phyloP scores from a whole-genome alignment of 306 rosid species.

The Sicyos baderoa region DNA sequence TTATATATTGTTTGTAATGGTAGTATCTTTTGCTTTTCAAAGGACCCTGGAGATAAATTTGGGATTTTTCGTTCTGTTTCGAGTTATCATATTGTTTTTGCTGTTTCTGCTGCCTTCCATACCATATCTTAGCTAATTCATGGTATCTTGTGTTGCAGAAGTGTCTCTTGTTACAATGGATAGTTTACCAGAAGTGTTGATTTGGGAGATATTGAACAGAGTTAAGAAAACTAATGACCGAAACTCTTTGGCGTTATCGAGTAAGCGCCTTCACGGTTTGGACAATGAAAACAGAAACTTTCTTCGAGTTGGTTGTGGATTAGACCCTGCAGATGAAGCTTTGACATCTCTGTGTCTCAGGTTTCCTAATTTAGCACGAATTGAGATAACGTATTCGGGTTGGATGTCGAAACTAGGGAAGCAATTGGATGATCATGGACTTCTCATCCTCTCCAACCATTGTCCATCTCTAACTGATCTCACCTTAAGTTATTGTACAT shows the following conservation, averaged over 20 bases:
- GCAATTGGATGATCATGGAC: conserved; percentile 80
- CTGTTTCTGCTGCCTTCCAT: not conserved
- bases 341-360: conserved; percentile 54
- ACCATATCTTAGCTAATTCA: not conserved
- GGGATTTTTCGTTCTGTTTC: not conserved
- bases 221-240: conserved; percentile 50
- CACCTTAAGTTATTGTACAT: conserved; percentile 68
- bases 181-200: conserved; percentile 58
- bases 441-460: conserved; percentile 43
- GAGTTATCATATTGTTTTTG: not conserved
- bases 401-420: conserved; percentile 92
- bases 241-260: conserved; percentile 47
- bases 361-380: conserved; percentile 49
- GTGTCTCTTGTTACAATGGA: conserved; percentile 39
- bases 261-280: conserved; percentile 44
- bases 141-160: conserved; percentile 12
- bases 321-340: conserved; percentile 81
- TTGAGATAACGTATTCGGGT: conserved; percentile 72
- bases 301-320: conserved; percentile 73
- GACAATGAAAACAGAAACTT: conserved; percentile 62
- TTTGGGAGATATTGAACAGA: conserved; percentile 74
- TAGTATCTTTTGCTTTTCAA: not conserved
- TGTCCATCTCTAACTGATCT: conserved; percentile 58
- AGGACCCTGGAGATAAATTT: not conserved
- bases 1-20: not conserved